Evolutionary conservation across 2,329 filamentous ascomycete genomes (phyloP).

Genomic region (Rachicladosporium sp.): DNA sequence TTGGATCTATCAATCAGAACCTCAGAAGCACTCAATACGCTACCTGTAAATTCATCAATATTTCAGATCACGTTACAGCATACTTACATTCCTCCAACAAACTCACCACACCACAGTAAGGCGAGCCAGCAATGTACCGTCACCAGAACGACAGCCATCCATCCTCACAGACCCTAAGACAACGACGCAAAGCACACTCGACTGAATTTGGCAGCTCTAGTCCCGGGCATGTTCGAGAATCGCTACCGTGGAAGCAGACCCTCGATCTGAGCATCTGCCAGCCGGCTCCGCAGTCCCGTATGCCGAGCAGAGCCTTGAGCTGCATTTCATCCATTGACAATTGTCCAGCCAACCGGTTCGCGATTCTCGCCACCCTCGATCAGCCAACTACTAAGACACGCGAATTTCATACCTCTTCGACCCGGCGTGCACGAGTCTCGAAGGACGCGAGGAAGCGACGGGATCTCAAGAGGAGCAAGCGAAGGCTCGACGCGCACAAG

Average conservation of each 20-base stretch:
- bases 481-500: slow-evolving; percentile 16
- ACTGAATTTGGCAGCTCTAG: no score
- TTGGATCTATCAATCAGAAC: no score
- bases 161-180: slow-evolving; percentile 10
- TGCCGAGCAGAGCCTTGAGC: neutral
- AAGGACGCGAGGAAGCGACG: slow-evolving; percentile 21
- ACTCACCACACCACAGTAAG: slow-evolving; percentile 1
- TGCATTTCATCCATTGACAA: neutral
- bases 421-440: slow-evolving; percentile 13
- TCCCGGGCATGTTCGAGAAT: neutral
- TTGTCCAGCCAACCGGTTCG: neutral
- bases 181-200: slow-evolving; percentile 4
- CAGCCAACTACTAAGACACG: neutral
- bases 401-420: slow-evolving; percentile 7
- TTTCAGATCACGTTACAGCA: no score
- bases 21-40: no score
- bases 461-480: slow-evolving; percentile 15
- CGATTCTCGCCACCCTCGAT: neutral
- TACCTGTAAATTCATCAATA: no score
- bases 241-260: neutral
- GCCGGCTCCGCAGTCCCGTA: slow-evolving; percentile 2
- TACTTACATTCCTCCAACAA: no score
- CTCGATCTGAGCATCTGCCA: slow-evolving; percentile 20
- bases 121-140: slow-evolving; percentile 11
- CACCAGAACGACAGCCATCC: slow-evolving; percentile 8